Conservation (phyloP, 306 rosid genomes). For the Casuarina equisetifolia region DNA sequence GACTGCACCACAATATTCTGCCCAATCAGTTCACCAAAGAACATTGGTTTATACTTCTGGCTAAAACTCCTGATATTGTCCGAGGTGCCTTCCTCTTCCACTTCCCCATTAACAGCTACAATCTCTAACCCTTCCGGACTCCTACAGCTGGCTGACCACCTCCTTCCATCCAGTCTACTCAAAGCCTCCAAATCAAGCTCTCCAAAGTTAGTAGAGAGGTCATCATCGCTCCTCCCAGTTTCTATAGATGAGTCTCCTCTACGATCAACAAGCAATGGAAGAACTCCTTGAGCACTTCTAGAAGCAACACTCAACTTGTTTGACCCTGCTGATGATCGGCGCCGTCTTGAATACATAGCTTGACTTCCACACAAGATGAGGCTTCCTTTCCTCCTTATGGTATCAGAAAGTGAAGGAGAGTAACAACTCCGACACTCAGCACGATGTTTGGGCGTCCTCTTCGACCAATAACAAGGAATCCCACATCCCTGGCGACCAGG, state of each 20-base stretch:
- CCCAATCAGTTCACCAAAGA: slow-evolving; percentile 82
- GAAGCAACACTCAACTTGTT: slow-evolving; percentile 55
- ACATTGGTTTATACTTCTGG: slow-evolving; percentile 79
- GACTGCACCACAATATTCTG: slow-evolving; percentile 95
- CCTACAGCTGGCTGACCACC: slow-evolving; percentile 97
- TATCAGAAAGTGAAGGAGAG: slow-evolving; percentile 89
- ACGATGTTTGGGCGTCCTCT: slow-evolving; percentile 68
- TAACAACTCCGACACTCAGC: slow-evolving; percentile 68
- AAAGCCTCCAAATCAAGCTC: slow-evolving; percentile 98
- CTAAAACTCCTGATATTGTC: slow-evolving; percentile 70
- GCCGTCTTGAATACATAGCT: slow-evolving; percentile 51
- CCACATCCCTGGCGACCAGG: slow-evolving; percentile 91
- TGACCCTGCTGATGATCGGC: slow-evolving; percentile 45
- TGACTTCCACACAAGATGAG: slow-evolving; percentile 78
- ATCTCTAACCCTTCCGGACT: slow-evolving; percentile 90
- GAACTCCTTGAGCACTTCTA: slow-evolving; percentile 71
- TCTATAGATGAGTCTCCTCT: slow-evolving; percentile 80
- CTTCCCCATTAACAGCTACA: slow-evolving; percentile 69
- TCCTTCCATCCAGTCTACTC: slow-evolving; percentile 91
- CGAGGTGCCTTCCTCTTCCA: slow-evolving; percentile 72
- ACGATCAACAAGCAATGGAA: slow-evolving; percentile 78
- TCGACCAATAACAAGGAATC: slow-evolving; percentile 94
- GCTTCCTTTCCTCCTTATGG: slow-evolving; percentile 83
- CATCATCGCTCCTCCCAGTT: slow-evolving; percentile 89
- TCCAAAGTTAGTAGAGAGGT: slow-evolving; percentile 82